These are phyloP conservation scores for Tremella fuciformis DNA, from an alignment of 768 basidiomycete species.

Conservation along the genomic window DNA sequence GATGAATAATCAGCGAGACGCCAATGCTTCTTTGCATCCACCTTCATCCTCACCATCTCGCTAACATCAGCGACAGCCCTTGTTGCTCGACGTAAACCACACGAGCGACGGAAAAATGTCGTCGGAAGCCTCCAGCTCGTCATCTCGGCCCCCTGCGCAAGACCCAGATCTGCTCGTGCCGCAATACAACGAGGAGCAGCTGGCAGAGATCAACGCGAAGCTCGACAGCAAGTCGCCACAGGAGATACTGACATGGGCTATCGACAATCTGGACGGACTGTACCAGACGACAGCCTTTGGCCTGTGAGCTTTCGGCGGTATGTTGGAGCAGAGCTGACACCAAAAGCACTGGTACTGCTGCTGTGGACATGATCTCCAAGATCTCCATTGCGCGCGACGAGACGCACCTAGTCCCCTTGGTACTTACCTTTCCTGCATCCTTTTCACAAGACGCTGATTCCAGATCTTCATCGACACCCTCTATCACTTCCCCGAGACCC, in stretches of 20 bases:
- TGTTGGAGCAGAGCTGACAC: conserved; percentile 4
- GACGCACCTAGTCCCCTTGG: conserved; percentile 61
- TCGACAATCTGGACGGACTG: conserved; percentile 71
- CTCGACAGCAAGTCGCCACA: conserved; percentile 72
- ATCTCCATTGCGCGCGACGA: conserved; percentile 57
- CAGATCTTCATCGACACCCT: conserved; percentile 91
- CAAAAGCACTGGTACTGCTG: conserved; percentile 73
- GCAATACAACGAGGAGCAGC: conserved; percentile 54
- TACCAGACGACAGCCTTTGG: conserved; percentile 97
- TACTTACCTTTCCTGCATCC: conserved; percentile 14
- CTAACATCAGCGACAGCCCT: too few species aligned
- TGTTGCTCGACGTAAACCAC: too few species aligned
- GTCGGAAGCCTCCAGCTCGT: neutral
- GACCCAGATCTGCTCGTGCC: conserved; percentile 28
- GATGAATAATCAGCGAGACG: too few species aligned
- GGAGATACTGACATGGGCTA: conserved; percentile 80
- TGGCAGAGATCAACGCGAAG: conserved; percentile 69
- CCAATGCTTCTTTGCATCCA: too few species aligned
- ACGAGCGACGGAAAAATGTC: too few species aligned
- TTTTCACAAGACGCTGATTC: neutral
- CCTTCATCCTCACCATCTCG: too few species aligned
- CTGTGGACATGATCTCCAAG: conserved; percentile 90
- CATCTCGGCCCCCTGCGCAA: neutral
- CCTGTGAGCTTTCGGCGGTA: conserved; percentile 53
- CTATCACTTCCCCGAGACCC: conserved; percentile 92